Base-by-base conservation (phyloP, 495 filamentous ascomycete species). In the Penicillium riverlandense region DNA sequence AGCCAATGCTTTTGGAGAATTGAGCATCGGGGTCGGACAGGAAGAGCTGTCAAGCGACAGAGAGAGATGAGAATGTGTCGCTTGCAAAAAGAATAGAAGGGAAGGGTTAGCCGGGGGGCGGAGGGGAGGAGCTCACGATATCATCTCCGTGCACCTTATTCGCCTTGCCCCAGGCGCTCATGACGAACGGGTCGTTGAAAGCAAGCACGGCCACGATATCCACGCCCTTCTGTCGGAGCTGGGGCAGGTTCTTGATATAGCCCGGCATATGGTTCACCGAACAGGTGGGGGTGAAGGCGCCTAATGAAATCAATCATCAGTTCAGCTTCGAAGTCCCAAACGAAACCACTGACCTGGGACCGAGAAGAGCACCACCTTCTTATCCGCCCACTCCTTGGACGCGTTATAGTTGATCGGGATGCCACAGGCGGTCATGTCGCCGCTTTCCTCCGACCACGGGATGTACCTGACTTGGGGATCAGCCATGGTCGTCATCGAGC, bases 251-350 rank as follows among this genome's bases (percentile, higher is more conserved):
- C 66, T 76, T 57, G 51, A 96, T 81, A 73, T 89, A 96, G 31
- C 84, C 84, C 7, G 88, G 85, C 40, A 97, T 66, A 67, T 97
- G 90, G 55, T 76, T 76, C 44, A 82, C 83, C 37, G 87, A 85
- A 76, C 91, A 97, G 50, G 85, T 86, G 6, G 91, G 91, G 16
- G 91, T 97, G 78, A 97, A 97, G 37, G 91, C 91, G 37, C 90
- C 80, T 80, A 32, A 11, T 35, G 4, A 33, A 16, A 7, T 37
- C 47, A 9, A 32, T 15, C 38, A 11, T 7, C 27, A 8, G 44
- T 51, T 44, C 41, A 35, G 33, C 22, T 9, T 35, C 8, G 1
- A 30, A 36, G 4, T 11, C 6, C 9, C 7, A 32, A 29, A 34
- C 12, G 38, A 15, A 37, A 40, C 11, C 15, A 57, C 63, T 37